Evolutionary conservation across 2,329 filamentous ascomycete genomes (phyloP).

Genomic region (Neofusicoccum laricinum): DNA sequence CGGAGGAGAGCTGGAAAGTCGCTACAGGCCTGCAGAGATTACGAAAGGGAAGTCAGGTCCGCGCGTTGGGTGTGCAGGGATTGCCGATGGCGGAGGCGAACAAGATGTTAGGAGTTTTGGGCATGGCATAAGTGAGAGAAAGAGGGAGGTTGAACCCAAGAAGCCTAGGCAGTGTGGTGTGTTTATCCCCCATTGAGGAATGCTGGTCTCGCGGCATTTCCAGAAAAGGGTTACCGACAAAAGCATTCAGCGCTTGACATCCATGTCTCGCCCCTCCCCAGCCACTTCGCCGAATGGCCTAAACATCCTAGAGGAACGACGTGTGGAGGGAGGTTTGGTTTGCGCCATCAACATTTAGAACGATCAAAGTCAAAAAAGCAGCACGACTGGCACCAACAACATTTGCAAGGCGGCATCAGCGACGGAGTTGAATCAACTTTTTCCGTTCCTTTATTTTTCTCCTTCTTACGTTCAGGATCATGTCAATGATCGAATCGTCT

Average conservation of each 20-base stretch:
- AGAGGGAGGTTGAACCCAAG: not conserved
- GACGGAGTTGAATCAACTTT: slow-evolving; percentile 2
- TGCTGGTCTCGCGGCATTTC: not conserved
- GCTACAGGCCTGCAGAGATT: slow-evolving; percentile 57
- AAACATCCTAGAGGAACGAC: not conserved
- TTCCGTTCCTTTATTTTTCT: not conserved
- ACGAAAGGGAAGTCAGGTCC: slow-evolving; percentile 54
- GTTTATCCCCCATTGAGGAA: not conserved
- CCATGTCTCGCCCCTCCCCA: no score
- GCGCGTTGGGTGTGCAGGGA: slow-evolving; percentile 52
- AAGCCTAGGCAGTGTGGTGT: not conserved
- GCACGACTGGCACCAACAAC: not conserved
- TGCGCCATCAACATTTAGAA: not conserved
- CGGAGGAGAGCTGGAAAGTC: slow-evolving; percentile 62
- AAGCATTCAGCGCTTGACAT: not conserved
- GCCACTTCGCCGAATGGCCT: not conserved
- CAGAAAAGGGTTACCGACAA: not conserved
- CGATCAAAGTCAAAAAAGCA: not conserved
- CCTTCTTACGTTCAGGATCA: not conserved
- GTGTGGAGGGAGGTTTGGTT: not conserved
- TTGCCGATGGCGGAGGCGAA: slow-evolving; percentile 48
- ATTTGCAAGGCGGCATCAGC: slow-evolving; percentile 7
- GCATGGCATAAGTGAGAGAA: slow-evolving; percentile 4
- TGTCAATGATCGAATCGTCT: no score
- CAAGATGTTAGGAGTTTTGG: slow-evolving; percentile 32